Percentiles rank a stretch among this genome's conserved stretches.
phyloP scores from a whole-genome alignment of 345 rosid genomes.

The Odontarrhena argentea region DNA sequence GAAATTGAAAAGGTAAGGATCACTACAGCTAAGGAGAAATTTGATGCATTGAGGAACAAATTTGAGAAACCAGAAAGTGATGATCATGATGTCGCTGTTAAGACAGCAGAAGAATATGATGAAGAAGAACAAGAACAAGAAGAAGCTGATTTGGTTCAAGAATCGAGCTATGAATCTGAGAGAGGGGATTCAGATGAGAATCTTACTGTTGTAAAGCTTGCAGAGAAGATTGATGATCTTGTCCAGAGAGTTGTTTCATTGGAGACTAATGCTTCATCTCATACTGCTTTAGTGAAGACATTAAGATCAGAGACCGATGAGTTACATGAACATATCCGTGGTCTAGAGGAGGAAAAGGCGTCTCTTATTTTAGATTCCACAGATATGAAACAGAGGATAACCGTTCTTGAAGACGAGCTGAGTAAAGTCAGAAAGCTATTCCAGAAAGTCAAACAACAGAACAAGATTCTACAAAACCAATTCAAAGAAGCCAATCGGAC shows the following conservation, averaged over 20 bases:
- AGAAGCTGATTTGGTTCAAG: conserved; percentile 23
- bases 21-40: conserved; percentile 48
- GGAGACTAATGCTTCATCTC: conserved; percentile 65
- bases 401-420: conserved; percentile 64
- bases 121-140: conserved; percentile 34
- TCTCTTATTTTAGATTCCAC: conserved; percentile 47
- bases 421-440: conserved; percentile 52
- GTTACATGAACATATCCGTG: conserved; percentile 52
- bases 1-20: conserved; percentile 55
- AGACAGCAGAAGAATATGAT: conserved; percentile 29
- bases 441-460: conserved; percentile 50
- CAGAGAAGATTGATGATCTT: conserved; percentile 72
- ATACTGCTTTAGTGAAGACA: conserved; percentile 58
- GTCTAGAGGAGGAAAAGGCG: conserved; percentile 66
- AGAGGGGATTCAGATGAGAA: conserved; percentile 40
- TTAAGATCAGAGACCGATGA: conserved; percentile 62
- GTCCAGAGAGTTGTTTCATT: conserved; percentile 66
- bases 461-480: conserved; percentile 50
- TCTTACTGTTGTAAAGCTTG: conserved; percentile 57
- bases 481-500: conserved; percentile 54
- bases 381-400: conserved; percentile 48
- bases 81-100: conserved; percentile 28
- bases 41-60: conserved; percentile 45
- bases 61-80: conserved; percentile 34
- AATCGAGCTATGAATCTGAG: conserved; percentile 39